A percentile compares a stretch with the other conserved stretches of the same genome.
Conservation (phyloP, 108 stramenopile genomes). For the Asterionellopsis glacialis region DNA sequence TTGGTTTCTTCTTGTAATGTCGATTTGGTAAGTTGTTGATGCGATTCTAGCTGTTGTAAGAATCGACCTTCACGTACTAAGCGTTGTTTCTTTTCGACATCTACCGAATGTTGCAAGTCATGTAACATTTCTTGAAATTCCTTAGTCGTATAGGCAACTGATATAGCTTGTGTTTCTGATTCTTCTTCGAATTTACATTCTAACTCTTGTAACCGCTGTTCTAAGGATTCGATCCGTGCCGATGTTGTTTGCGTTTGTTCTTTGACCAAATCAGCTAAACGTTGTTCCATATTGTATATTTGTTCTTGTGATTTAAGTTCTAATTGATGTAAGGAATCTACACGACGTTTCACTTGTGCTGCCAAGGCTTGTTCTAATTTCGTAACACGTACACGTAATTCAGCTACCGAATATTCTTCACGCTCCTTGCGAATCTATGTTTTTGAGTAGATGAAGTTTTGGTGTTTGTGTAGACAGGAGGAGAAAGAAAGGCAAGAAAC, state of each 20-base stretch:
- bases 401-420: slow-evolving; percentile 76
- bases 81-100: slow-evolving; percentile 72
- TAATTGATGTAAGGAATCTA: slow-evolving; percentile 65
- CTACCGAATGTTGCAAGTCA: slow-evolving; percentile 59
- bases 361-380: slow-evolving; percentile 67
- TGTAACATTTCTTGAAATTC: slow-evolving; percentile 52
- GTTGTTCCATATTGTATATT: slow-evolving; percentile 63
- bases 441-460: neutral
- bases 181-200: slow-evolving; percentile 57
- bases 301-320: slow-evolving; percentile 51
- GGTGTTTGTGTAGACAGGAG: neutral
- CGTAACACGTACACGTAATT: slow-evolving; percentile 62
- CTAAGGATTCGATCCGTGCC: slow-evolving; percentile 40
- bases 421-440: slow-evolving; percentile 58
- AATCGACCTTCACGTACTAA: slow-evolving; percentile 82
- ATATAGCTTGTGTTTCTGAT: slow-evolving; percentile 32
- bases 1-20: slow-evolving; percentile 54
- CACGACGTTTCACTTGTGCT: slow-evolving; percentile 73
- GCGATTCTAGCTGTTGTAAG: slow-evolving; percentile 84
- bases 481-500: neutral
- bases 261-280: slow-evolving; percentile 42
- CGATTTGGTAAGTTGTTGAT: slow-evolving; percentile 58
- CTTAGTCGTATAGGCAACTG: slow-evolving; percentile 40
- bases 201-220: slow-evolving; percentile 52
- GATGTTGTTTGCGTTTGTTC: slow-evolving; percentile 44